Evolutionary conservation across 2,329 filamentous ascomycete species (phyloP), one percentile per base, ranked within the genome.

Genomic region (Aphanocladium album): DNA sequence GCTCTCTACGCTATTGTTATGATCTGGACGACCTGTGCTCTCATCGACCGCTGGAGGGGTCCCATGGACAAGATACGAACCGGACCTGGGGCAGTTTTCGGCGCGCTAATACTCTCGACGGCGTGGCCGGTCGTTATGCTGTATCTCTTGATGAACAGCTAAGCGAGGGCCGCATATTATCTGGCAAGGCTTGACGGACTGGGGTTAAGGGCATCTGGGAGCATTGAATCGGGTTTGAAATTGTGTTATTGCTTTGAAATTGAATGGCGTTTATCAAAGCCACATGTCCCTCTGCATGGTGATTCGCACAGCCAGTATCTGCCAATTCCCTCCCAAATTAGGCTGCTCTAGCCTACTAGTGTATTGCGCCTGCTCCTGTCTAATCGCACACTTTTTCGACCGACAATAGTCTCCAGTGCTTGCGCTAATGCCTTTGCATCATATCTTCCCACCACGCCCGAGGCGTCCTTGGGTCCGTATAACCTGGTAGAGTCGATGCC

Each of bases 401-500:
- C 91, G 60, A 96, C 78, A 9, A 96, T 88, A 0, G 87, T 86
- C 73, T 92, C 89, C 46, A 97, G 74, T 1, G 90, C 89, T 71
- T 91, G 88, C 3, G 81, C 79, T 64, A 97, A 73, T 0, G 86
- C 92, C 57, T 82, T 87, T 59, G 87, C 82, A 73, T 97, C 93
- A 73, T 96, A 96, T 61, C 83, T 79, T 8, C 80, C 80, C 49
- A 80, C 81, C 27, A 69, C 72, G 0, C 72, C 72, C 1, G 63
- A 45, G 30, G 72, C 72, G 9, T 74, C 77, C 52, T 79, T 85
- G 39, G 88, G 82, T 2, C 91, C 92, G 70, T 95, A 93, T 1
- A 96, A 78, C 60, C 87, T 81, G 16, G 96, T 83, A 17, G 87
- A 86, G 67, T 92, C 88, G 45, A 98, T 90, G 0, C 92, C 92